Percentiles rank a stretch among this genome's conserved stretches.
These are phyloP conservation scores for Coffea canephora DNA, from an alignment of 257 asterid species.

Conservation along the genomic window DNA sequence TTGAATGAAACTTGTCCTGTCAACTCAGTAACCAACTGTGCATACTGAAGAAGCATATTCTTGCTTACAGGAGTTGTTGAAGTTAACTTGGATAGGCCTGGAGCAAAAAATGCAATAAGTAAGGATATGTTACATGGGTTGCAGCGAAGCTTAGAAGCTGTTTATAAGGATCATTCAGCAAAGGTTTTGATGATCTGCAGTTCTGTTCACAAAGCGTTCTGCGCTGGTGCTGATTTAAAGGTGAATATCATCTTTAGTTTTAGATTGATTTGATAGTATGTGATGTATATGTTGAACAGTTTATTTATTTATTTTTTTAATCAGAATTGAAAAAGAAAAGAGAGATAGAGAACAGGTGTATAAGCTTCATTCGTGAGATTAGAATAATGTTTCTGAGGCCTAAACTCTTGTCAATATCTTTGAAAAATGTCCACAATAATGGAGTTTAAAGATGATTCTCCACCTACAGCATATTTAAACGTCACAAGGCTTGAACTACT, in stretches of 20 bases:
- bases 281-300: background rate
- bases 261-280: too few species aligned
- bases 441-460: background rate
- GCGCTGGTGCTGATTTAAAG: slow-evolving; percentile 99
- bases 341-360: background rate
- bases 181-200: slow-evolving; percentile 80
- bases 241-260: slow-evolving; percentile 28
- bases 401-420: background rate
- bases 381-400: background rate
- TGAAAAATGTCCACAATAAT: background rate
- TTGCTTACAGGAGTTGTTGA: slow-evolving; percentile 69
- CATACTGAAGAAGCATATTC: slow-evolving; percentile 12
- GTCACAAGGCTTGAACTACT: background rate
- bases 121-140: slow-evolving; percentile 77
- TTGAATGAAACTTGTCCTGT: slow-evolving; percentile 1
- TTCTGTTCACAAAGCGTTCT: slow-evolving; percentile 71
- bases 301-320: background rate
- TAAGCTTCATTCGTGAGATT: background rate
- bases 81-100: slow-evolving; percentile 80
- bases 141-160: slow-evolving; percentile 57
- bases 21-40: background rate
- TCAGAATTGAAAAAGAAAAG: background rate
- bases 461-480: background rate
- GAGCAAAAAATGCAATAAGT: slow-evolving; percentile 74
- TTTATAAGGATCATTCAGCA: slow-evolving; percentile 46